Conservation (phyloP, 2,329 filamentous ascomycete species). For the Xylaria sp. region DNA sequence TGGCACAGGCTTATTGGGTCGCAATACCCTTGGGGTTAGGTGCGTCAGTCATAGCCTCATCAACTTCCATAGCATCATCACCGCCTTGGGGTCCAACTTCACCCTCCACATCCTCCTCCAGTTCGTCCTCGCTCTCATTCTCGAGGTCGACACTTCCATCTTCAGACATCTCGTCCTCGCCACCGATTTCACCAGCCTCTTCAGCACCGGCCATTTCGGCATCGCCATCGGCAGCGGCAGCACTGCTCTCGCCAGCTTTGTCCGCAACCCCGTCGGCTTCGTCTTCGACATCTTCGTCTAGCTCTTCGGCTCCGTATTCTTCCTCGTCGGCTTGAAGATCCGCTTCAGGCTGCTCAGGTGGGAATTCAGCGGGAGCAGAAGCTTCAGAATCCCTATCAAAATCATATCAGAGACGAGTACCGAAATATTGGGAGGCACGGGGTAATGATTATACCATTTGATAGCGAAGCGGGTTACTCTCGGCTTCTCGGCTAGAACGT, state of each 20-base stretch:
- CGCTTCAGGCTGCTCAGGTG: slow-evolving; percentile 96
- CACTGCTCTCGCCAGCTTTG: slow-evolving; percentile 55
- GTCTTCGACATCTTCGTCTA: slow-evolving; percentile 71
- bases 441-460: slow-evolving; percentile 80
- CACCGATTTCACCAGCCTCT: slow-evolving; percentile 57
- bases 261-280: slow-evolving; percentile 63
- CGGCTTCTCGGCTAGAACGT: slow-evolving; percentile 95
- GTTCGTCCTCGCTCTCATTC: slow-evolving; percentile 73
- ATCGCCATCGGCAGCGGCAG: slow-evolving; percentile 65
- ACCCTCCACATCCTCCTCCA: slow-evolving; percentile 66
- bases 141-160: slow-evolving; percentile 78
- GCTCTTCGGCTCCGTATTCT: slow-evolving; percentile 90
- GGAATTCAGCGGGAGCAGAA: slow-evolving; percentile 93
- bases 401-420: background rate
- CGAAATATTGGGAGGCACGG: background rate
- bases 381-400: slow-evolving; percentile 90
- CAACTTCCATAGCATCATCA: slow-evolving; percentile 57
- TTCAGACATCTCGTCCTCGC: slow-evolving; percentile 73
- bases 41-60: slow-evolving; percentile 45
- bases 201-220: slow-evolving; percentile 75
- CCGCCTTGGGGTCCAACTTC: slow-evolving; percentile 50
- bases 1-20: slow-evolving; percentile 38
- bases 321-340: slow-evolving; percentile 88
- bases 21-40: slow-evolving; percentile 42
- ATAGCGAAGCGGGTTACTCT: slow-evolving; percentile 97